phyloP scores from a whole-genome alignment of 495 filamentous ascomycete species.

The Cryomyces antarcticus region DNA sequence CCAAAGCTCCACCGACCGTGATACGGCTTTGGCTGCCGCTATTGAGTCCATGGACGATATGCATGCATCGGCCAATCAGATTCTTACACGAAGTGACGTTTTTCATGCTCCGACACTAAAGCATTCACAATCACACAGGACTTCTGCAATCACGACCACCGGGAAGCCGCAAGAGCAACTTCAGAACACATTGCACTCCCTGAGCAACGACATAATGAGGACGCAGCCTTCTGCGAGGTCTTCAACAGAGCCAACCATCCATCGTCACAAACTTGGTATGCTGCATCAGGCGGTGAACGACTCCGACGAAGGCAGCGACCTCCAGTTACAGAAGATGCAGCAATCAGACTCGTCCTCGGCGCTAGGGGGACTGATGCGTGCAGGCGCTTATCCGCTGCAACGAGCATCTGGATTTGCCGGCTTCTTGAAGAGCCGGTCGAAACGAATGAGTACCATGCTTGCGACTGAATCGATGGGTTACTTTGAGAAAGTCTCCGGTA shows the following conservation, averaged over 20 bases:
- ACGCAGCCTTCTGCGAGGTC: no score
- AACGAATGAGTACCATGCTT: slow-evolving; percentile 65
- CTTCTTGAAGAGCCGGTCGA: slow-evolving; percentile 55
- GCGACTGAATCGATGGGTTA: slow-evolving; percentile 95
- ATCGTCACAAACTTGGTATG: no score
- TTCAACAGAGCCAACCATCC: no score
- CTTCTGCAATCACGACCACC: no score
- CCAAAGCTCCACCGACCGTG: slow-evolving; percentile 47
- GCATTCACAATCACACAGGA: neutral
- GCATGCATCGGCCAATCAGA: slow-evolving; percentile 68
- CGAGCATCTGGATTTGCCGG: slow-evolving; percentile 69
- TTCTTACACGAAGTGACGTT: slow-evolving; percentile 66
- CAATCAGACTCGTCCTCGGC: neutral
- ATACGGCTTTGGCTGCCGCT: slow-evolving; percentile 45
- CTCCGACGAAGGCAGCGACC: slow-evolving; percentile 17
- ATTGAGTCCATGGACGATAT: slow-evolving; percentile 57
- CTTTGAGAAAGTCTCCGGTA: slow-evolving; percentile 88
- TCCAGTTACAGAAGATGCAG: neutral
- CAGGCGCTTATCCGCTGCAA: slow-evolving; percentile 39
- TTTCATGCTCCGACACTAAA: slow-evolving; percentile 69
- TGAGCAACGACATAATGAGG: no score
- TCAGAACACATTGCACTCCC: no score
- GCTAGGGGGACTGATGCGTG: neutral
- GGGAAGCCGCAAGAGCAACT: no score
- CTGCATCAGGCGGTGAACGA: slow-evolving; percentile 7